These are phyloP conservation scores for Butyriboletus pseudospeciosus DNA, from an alignment of 1,284 basidiomycete genomes.

Conservation along the genomic window DNA sequence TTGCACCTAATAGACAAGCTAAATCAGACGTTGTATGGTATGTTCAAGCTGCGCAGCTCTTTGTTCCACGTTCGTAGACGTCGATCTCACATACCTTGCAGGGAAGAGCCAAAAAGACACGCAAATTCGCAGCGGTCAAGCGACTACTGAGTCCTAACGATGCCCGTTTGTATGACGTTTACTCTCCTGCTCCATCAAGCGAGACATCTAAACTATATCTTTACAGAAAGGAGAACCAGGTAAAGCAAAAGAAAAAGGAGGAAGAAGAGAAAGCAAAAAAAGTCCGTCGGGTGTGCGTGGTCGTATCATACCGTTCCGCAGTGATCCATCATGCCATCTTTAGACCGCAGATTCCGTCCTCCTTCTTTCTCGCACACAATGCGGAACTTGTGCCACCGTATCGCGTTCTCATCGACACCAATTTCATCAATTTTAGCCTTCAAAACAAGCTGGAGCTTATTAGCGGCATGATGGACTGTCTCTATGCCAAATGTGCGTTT, in stretches of 20 bases:
- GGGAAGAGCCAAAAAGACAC: conserved; percentile 93
- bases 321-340: not conserved
- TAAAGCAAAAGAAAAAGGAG: conserved; percentile 75
- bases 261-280: conserved; percentile 69
- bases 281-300: conserved; percentile 64
- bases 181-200: not conserved
- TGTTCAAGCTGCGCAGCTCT: not conserved
- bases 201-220: not conserved
- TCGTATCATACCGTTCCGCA: not conserved
- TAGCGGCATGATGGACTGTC: conserved; percentile 98
- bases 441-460: conserved; percentile 98
- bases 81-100: conserved; percentile 29
- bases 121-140: conserved; percentile 95
- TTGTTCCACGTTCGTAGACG: not conserved
- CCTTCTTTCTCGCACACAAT: conserved; percentile 95
- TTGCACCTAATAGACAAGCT: not conserved
- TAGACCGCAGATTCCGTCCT: conserved; percentile 81
- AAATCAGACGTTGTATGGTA: conserved; percentile 13
- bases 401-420: conserved; percentile 96
- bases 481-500: conserved; percentile 94
- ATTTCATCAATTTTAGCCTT: conserved; percentile 98
- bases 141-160: conserved; percentile 94
- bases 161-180: conserved; percentile 73
- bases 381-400: conserved; percentile 95
- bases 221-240: conserved; percentile 72